Conservation (phyloP, 805 yeast species). For the Saccharomycopsis malanga region DNA sequence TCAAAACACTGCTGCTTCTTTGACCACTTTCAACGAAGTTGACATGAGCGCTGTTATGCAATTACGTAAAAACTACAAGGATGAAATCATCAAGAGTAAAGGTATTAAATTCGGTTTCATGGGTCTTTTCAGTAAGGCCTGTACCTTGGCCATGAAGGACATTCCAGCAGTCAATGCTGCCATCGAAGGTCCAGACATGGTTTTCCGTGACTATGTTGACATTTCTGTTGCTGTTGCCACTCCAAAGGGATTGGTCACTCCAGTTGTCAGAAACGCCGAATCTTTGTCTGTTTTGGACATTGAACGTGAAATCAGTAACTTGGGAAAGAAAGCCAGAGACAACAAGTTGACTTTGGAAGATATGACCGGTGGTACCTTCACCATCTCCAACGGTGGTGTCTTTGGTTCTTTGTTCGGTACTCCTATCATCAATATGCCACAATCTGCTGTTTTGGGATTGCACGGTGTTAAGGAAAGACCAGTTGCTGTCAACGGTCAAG, state of each 20-base stretch:
- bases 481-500: constrained; percentile 90
- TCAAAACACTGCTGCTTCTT: constrained; percentile 96
- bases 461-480: constrained; percentile 98
- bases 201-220: constrained; percentile 93
- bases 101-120: constrained; percentile 96
- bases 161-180: constrained; percentile 94
- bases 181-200: constrained; percentile 90
- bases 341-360: constrained; percentile 95
- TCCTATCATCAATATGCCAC: constrained; percentile 97
- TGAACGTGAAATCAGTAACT: constrained; percentile 73
- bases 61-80: constrained; percentile 94
- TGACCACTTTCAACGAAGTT: constrained; percentile 96
- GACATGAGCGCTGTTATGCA: constrained; percentile 91
- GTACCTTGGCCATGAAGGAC: constrained; percentile 86
- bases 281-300: constrained; percentile 80
- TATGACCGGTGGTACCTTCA: constrained; percentile 99
- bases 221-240: constrained; percentile 97
- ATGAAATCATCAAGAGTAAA: constrained; percentile 87
- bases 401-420: constrained; percentile 97
- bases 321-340: constrained; percentile 93
- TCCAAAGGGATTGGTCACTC: constrained; percentile 98
- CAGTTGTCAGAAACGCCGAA: constrained; percentile 96
- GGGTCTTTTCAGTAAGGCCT: constrained; percentile 97
- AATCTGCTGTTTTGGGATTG: constrained; percentile 94
- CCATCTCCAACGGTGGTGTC: constrained; percentile 98